Base-by-base conservation (phyloP, 2,329 filamentous ascomycete species). In the Capronia coronata region DNA sequence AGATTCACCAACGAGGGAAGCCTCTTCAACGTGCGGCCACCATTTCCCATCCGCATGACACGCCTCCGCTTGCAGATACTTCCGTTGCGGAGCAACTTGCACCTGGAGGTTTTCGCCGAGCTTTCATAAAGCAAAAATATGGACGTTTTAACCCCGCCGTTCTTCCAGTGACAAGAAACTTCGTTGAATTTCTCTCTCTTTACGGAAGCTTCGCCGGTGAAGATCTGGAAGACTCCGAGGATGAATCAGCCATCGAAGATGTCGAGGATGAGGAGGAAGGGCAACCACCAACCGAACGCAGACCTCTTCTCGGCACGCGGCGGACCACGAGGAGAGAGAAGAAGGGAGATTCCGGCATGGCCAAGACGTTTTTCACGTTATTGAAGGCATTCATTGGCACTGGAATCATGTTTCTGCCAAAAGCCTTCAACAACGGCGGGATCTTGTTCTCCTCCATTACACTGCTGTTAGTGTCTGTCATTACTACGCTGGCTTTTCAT, bases 341-440 rank as follows among this genome's bases (percentile, higher is more conserved):
- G 22, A 70, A 76, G 29, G 83, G 82, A 16, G 81, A 85, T 60
- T 83, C 85, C 1, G 76, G 77, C 45, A 83, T 78, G n/a, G 68
- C 76, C 32, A 85, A 86, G 68, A 83, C 85, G 0, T 89, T 89
- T 67, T 87, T 88, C 65, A 89, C 84, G 0, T 71, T 88, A 8
- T 71, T 89, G 44, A 89, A 89, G 65, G 84, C 85, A 1, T 89
- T 89, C 60, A 78, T 89, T 46, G 85, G 85, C 41, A 89, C 85
- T 0, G 85, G 85, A 53, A 88, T 89, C 64, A 87, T 89, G 80
- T 89, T 89, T 62, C 65, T 89, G 38, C 85, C 85, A 40, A 88
- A 87, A 63, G 85, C 85, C 0, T 89, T 88, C 68, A 79, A 80
- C 61, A 89, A 89, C 57, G 85, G 85, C 29, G 85, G 85, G 19